phyloP scores from a whole-genome alignment of 805 yeast species.

The Candida anglica region DNA sequence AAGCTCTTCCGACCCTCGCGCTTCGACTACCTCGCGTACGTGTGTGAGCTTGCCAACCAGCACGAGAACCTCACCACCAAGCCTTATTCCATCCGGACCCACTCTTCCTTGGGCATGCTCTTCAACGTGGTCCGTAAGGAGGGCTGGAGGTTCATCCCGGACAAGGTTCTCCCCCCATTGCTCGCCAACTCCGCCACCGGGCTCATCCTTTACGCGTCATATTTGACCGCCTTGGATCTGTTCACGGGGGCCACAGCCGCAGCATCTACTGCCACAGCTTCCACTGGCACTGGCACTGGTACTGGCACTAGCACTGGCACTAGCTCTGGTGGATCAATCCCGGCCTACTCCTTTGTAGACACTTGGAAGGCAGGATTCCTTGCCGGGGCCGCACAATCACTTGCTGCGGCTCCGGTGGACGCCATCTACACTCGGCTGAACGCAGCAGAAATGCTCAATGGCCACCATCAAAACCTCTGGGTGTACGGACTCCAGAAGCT shows the following conservation, averaged over 20 bases:
- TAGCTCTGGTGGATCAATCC: neutral
- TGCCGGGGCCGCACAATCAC: slow-evolving; percentile 85
- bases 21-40: slow-evolving; percentile 76
- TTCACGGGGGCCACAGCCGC: slow-evolving; percentile 13
- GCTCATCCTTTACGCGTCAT: slow-evolving; percentile 76
- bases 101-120: slow-evolving; percentile 75
- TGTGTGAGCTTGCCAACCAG: slow-evolving; percentile 47
- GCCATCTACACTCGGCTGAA: slow-evolving; percentile 82
- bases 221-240: slow-evolving; percentile 50
- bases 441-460: slow-evolving; percentile 67
- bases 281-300: no score
- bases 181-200: slow-evolving; percentile 90
- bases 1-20: slow-evolving; percentile 88
- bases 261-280: neutral
- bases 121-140: slow-evolving; percentile 65
- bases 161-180: slow-evolving; percentile 81
- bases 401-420: slow-evolving; percentile 91
- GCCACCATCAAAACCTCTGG: slow-evolving; percentile 72
- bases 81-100: slow-evolving; percentile 59
- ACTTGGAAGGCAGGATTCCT: slow-evolving; percentile 76
- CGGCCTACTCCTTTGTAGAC: slow-evolving; percentile 37
- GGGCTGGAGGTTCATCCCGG: slow-evolving; percentile 87
- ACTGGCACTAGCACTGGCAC: no score
- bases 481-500: slow-evolving; percentile 66
- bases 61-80: slow-evolving; percentile 41